Percentiles rank a stretch among this genome's conserved stretches.
Evolutionary conservation across 805 yeast genomes (phyloP).

Genomic region (Metschnikowia baotianmanensis): DNA sequence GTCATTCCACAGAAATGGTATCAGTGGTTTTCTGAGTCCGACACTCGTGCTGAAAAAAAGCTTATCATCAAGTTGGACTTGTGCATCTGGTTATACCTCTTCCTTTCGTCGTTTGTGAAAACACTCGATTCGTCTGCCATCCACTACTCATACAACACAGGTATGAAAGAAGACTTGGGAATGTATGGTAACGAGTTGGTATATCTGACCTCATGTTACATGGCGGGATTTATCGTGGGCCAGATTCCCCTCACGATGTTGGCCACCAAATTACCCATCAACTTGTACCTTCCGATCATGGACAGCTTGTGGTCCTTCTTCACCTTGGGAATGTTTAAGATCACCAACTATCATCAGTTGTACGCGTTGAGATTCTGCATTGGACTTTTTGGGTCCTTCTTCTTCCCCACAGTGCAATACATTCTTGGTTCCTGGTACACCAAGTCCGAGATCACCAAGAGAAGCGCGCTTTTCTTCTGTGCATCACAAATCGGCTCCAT

Average conservation of each 20-base stretch:
- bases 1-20: constrained; percentile 7
- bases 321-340: constrained; percentile 14
- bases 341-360: constrained; percentile 10
- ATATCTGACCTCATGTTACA: constrained; percentile 12
- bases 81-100: constrained; percentile 8
- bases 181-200: constrained; percentile 10
- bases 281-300: constrained; percentile 24
- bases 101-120: constrained; percentile 10
- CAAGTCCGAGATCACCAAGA: constrained; percentile 6
- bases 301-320: constrained; percentile 18
- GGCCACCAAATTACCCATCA: constrained; percentile 23
- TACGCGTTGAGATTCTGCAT: constrained; percentile 6
- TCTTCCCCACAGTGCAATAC: constrained; percentile 8
- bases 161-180: constrained; percentile 9
- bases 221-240: constrained; percentile 28
- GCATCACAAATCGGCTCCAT: constrained; percentile 8
- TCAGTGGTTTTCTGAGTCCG: constrained; percentile 9
- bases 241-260: constrained; percentile 30
- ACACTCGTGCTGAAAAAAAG: constrained; percentile 1
- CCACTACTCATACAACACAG: constrained; percentile 3
- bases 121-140: constrained; percentile 8
- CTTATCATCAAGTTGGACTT: constrained; percentile 7
- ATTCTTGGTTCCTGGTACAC: constrained; percentile 9
- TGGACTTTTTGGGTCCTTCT: constrained; percentile 7
- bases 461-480: constrained; percentile 6